Base-by-base conservation (phyloP, 2,329 filamentous ascomycete genomes). In the Penicillium oxalicum region DNA sequence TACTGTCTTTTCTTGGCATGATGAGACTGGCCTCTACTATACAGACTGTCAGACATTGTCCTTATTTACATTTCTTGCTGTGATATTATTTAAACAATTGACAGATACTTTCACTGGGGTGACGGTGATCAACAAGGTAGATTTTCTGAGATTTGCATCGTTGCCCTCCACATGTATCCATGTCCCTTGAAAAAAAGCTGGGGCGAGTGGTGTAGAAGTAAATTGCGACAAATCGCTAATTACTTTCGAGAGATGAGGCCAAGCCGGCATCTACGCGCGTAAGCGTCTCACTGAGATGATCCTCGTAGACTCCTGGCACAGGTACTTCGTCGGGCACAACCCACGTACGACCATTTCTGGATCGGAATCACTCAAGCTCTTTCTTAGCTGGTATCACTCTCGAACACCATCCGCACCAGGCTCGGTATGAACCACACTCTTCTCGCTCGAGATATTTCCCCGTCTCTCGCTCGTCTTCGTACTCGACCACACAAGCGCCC, bases 401-500 rank as follows among this genome's bases (percentile, higher is more conserved):
- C 67, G 78, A 82, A 67, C 91, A 97, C 91, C 91, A 96, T 0
- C 87, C 88, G 68, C 91, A 97, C 88, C 89, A 95, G 64, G 87
- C 90, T 52, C 91, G 78, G 48, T 82, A 76, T 42, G 71, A 69
- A 0, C 88, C 87, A 11, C 74, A 74, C 46, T 84, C 78, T 69
- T 97, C 91, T 25, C 85, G 74, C 12, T 77, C 77, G 26, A 96
- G 73, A 56, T 86, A 85, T 49, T 78, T 76, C 4, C 81, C 82
- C 6, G 77, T 76, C 33, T 78, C 78, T 48, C 80, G 78, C 69
- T 94, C 88, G 62, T 91, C 88, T 55, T 88, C 86, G 72, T 84
- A 90, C 65, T 95, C 88, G 53, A 86, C 86, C 9, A 96, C 91
- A 53, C 86, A 88, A 4, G 86, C 87, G 1, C 91, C 91, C 0